A percentile compares a stretch with the other conserved stretches of the same genome.
Conservation (phyloP, 208 protist genomes). For the Angomonas deanei region DNA sequence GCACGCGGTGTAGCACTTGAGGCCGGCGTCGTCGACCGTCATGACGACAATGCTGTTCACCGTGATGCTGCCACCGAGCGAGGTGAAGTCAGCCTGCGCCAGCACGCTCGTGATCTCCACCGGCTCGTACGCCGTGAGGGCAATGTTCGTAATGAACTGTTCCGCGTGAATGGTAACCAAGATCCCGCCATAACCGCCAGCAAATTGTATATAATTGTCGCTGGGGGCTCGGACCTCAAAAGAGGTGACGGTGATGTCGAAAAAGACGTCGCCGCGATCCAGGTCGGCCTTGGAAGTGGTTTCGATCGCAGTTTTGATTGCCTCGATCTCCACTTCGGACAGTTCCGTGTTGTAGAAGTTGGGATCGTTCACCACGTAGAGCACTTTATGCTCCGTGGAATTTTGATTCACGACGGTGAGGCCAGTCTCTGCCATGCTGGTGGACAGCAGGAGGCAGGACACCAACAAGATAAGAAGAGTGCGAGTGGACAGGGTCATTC, state of each 20-base stretch:
- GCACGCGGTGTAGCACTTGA: constrained; percentile 8
- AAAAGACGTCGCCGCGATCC: not conserved
- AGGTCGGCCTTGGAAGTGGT: too few species aligned
- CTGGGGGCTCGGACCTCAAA: not conserved
- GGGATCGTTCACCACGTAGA: too few species aligned
- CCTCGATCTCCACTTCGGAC: too few species aligned
- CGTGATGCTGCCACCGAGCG: constrained; percentile 10
- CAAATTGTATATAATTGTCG: not conserved
- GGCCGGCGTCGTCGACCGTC: constrained; percentile 6
- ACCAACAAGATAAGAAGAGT: too few species aligned
- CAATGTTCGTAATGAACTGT: not conserved
- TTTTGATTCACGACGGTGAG: too few species aligned
- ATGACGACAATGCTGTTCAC: constrained; percentile 8
- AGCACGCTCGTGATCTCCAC: constrained; percentile 12
- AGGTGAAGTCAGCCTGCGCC: constrained; percentile 8
- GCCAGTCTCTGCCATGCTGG: too few species aligned
- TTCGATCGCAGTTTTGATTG: too few species aligned
- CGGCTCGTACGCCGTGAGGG: not conserved
- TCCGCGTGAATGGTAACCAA: not conserved
- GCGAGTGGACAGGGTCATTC: too few species aligned
- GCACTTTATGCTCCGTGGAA: too few species aligned
- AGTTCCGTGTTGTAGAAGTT: too few species aligned
- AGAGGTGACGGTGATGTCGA: constrained; percentile 1
- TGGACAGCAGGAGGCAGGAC: too few species aligned
- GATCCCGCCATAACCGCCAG: not conserved